phyloP scores from a whole-genome alignment of 805 yeast genomes.

The Sugiyamaella chiloensis region DNA sequence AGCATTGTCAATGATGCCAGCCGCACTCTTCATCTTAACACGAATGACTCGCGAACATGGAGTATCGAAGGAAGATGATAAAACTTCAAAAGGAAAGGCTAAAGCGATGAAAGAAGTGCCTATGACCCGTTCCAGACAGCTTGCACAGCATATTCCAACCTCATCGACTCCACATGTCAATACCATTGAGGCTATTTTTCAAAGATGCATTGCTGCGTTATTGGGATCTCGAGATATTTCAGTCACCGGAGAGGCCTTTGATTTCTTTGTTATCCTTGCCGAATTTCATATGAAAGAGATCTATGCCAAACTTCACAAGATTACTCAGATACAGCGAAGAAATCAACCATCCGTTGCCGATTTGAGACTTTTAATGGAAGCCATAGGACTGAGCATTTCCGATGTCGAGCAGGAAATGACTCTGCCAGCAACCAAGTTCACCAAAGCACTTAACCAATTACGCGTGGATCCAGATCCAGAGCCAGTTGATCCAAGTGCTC shows the following conservation, averaged over 20 bases:
- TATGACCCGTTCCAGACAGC: not conserved
- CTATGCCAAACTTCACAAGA: slow-evolving; percentile 26
- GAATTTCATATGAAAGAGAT: slow-evolving; percentile 31
- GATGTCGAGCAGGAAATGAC: slow-evolving; percentile 32
- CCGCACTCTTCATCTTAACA: slow-evolving; percentile 4
- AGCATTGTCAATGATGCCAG: not conserved
- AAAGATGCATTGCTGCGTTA: slow-evolving; percentile 25
- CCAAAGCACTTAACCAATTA: slow-evolving; percentile 27
- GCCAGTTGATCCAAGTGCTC: slow-evolving; percentile 41
- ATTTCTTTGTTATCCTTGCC: slow-evolving; percentile 32
- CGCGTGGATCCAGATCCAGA: slow-evolving; percentile 31
- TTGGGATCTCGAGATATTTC: slow-evolving; percentile 23
- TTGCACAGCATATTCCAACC: not conserved
- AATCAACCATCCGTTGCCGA: slow-evolving; percentile 33
- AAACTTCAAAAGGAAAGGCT: not conserved
- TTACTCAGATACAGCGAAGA: slow-evolving; percentile 35
- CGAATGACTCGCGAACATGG: slow-evolving; percentile 6
- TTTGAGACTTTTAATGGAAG: slow-evolving; percentile 30
- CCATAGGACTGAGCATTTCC: slow-evolving; percentile 28
- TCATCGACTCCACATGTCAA: not conserved
- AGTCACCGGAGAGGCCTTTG: slow-evolving; percentile 27
- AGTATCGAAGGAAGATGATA: not conserved
- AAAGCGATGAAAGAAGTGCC: not conserved
- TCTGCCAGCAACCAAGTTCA: slow-evolving; percentile 21
- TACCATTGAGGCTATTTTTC: slow-evolving; percentile 19